These are phyloP conservation scores for Apiospora rasikravindrae DNA, from an alignment of 2,329 filamentous ascomycete genomes.

Conservation along the genomic window DNA sequence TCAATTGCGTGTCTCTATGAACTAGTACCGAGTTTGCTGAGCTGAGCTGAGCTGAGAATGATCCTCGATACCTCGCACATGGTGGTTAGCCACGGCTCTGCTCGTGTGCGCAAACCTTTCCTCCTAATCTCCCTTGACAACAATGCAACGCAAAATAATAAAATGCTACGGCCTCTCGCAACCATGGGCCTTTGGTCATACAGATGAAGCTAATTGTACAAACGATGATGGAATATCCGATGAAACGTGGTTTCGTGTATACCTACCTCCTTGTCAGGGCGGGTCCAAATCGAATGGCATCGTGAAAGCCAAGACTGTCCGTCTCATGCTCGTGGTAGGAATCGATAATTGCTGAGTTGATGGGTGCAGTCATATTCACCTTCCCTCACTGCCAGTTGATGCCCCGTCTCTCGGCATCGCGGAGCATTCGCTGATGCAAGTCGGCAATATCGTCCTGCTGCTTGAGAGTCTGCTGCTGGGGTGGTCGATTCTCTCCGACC, in stretches of 20 bases:
- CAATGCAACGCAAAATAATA: constrained; percentile 24
- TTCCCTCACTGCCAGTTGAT: constrained; percentile 36
- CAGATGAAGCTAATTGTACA: constrained; percentile 39
- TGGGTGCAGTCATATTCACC: not conserved
- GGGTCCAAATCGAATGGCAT: constrained; percentile 9
- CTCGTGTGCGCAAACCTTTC: not conserved
- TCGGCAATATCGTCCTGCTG: constrained; percentile 39
- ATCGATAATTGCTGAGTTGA: constrained; percentile 9
- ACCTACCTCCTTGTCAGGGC: not conserved
- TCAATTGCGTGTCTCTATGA: constrained; percentile 17
- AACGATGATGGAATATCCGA: constrained; percentile 34
- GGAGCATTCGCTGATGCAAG: constrained; percentile 38
- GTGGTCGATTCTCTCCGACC: constrained; percentile 52
- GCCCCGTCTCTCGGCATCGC: constrained; percentile 39
- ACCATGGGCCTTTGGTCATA: constrained; percentile 29
- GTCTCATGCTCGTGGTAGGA: constrained; percentile 12
- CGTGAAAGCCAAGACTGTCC: not conserved
- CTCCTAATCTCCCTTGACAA: constrained; percentile 14
- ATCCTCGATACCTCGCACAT: not conserved
- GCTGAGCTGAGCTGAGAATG: not conserved
- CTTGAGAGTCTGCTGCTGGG: constrained; percentile 37
- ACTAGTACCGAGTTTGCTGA: constrained; percentile 11
- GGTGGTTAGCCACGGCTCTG: constrained; percentile 2
- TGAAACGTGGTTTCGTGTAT: constrained; percentile 23
- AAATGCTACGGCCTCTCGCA: constrained; percentile 22